Percentiles rank a stretch among this genome's conserved stretches.
Evolutionary conservation across 306 rosid species (phyloP).

Genomic region (Clitoria ternatea): DNA sequence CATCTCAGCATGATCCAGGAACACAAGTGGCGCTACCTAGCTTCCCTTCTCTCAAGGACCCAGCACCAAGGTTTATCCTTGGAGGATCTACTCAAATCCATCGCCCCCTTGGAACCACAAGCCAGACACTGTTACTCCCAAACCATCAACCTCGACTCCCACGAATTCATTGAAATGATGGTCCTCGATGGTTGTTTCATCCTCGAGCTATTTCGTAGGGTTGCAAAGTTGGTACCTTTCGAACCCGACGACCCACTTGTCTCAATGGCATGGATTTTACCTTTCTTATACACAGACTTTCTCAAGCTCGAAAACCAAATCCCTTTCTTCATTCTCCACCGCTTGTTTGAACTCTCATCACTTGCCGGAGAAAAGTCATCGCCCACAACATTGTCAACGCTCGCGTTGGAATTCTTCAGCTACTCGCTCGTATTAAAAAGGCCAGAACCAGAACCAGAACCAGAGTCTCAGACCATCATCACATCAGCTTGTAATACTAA

Average conservation of each 20-base stretch:
- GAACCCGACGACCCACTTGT: constrained; percentile 46
- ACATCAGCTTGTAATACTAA: no score
- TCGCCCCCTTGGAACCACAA: constrained; percentile 28
- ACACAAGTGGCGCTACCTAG: constrained; percentile 55
- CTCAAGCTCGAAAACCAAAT: constrained; percentile 75
- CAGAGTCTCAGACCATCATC: no score
- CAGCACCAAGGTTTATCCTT: neutral
- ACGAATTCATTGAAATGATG: constrained; percentile 52
- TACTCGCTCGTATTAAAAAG: constrained; percentile 32
- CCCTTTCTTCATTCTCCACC: constrained; percentile 52
- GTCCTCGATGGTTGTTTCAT: constrained; percentile 70
- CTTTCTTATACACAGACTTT: constrained; percentile 49
- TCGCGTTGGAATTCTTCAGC: constrained; percentile 58
- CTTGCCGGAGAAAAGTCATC: neutral
- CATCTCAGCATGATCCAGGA: constrained; percentile 53
- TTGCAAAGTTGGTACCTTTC: constrained; percentile 11
- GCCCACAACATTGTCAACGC: constrained; percentile 23
- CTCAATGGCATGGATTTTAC: constrained; percentile 46
- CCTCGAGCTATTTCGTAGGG: constrained; percentile 47
- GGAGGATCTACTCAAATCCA: constrained; percentile 13
- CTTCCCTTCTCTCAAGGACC: constrained; percentile 38
- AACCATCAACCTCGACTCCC: constrained; percentile 1
- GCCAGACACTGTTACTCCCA: constrained; percentile 66
- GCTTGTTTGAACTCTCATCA: constrained; percentile 30
- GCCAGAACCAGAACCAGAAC: no score